Percentiles rank a stretch among this genome's conserved stretches.
These are phyloP conservation scores for Crucibulum laeve DNA, from an alignment of 768 basidiomycete species.

Conservation along the genomic window DNA sequence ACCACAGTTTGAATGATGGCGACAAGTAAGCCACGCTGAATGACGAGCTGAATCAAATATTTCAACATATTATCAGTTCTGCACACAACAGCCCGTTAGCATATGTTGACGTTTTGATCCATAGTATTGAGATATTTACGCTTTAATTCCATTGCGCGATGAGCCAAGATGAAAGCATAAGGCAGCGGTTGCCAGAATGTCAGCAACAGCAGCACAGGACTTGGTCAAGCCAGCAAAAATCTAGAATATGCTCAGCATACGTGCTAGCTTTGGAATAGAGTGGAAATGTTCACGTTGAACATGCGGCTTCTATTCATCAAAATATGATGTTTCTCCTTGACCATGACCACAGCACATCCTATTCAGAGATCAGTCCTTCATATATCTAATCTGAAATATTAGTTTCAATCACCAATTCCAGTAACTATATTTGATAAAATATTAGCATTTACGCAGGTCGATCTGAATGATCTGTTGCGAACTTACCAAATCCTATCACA, in stretches of 20 bases:
- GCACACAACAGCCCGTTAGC: no score
- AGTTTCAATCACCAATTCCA: neutral
- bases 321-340: neutral
- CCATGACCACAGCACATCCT: neutral
- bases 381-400: no score
- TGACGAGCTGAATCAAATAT: neutral
- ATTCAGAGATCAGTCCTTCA: no score
- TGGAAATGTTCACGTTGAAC: neutral
- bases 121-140: neutral
- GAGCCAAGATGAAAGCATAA: neutral
- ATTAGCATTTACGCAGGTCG: neutral
- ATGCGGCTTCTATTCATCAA: neutral
- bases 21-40: neutral
- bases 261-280: neutral
- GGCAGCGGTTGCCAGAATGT: neutral
- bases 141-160: neutral
- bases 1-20: neutral
- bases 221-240: neutral
- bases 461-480: no score
- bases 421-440: neutral
- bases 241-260: neutral
- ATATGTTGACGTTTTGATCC: no score
- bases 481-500: neutral
- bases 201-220: neutral
- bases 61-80: neutral